These are phyloP conservation scores for Cairneyella variabilis DNA, from an alignment of 495 filamentous ascomycete genomes.

Conservation along the genomic window DNA sequence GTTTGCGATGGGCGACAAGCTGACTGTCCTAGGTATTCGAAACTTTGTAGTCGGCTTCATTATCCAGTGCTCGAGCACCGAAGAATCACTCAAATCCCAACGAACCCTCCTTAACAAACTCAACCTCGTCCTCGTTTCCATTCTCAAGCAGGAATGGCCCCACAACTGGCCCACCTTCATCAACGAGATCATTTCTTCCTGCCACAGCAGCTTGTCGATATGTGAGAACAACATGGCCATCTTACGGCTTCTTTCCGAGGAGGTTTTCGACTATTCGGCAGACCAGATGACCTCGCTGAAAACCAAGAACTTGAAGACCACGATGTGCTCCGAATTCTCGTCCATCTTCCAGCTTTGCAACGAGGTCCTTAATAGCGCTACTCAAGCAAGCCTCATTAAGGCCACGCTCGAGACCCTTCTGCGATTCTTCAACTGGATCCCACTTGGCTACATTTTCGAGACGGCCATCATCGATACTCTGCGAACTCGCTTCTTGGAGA, in stretches of 20 bases:
- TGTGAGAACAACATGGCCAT: slow-evolving; percentile 99
- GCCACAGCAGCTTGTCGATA: slow-evolving; percentile 88
- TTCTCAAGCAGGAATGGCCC: slow-evolving; percentile 99
- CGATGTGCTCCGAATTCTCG: slow-evolving; percentile 97
- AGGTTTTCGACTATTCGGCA: slow-evolving; percentile 97
- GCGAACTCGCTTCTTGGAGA: slow-evolving; percentile 80
- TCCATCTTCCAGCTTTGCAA: slow-evolving; percentile 96
- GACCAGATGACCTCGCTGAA: slow-evolving; percentile 98
- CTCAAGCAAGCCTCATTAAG: slow-evolving; percentile 83
- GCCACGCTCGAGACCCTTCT: slow-evolving; percentile 92
- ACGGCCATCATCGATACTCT: slow-evolving; percentile 94
- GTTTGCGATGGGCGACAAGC: slow-evolving; percentile 22
- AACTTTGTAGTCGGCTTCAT: slow-evolving; percentile 99
- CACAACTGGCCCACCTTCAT: slow-evolving; percentile 99
- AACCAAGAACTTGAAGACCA: slow-evolving; percentile 91
- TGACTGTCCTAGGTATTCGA: slow-evolving; percentile 63
- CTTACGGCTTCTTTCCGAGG: slow-evolving; percentile 89
- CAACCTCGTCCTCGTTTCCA: slow-evolving; percentile 93
- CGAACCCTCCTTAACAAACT: slow-evolving; percentile 93
- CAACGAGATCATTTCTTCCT: slow-evolving; percentile 97
- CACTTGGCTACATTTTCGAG: slow-evolving; percentile 97
- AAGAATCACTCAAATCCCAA: slow-evolving; percentile 77
- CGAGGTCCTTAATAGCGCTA: slow-evolving; percentile 84
- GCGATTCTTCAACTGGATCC: slow-evolving; percentile 98
- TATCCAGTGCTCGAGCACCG: slow-evolving; percentile 82